A percentile compares a stretch with the other conserved stretches of the same genome.
These are phyloP conservation scores for Kalmusia sp. DNA, from an alignment of 2,329 filamentous ascomycete species.

Conservation along the genomic window DNA sequence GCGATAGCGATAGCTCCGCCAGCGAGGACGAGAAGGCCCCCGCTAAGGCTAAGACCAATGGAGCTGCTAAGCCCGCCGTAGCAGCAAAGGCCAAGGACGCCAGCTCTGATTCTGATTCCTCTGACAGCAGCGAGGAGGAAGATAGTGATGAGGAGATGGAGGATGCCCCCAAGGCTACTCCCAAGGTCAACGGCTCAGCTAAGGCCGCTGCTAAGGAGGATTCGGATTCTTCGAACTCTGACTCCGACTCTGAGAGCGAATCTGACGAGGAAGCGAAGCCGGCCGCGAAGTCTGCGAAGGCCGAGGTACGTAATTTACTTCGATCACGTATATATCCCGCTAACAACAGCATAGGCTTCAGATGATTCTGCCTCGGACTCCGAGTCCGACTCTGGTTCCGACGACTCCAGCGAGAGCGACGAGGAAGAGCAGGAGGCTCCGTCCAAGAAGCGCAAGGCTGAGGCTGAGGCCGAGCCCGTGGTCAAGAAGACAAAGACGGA, in stretches of 20 bases:
- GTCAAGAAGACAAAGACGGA: slow-evolving; percentile 75
- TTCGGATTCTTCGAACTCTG: slow-evolving; percentile 3
- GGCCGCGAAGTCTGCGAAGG: slow-evolving; percentile 25
- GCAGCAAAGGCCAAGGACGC: slow-evolving; percentile 46
- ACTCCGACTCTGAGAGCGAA: slow-evolving; percentile 19
- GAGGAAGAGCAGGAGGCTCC: slow-evolving; percentile 47
- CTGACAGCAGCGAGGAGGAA: slow-evolving; percentile 35
- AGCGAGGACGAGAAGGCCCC: slow-evolving; percentile 42
- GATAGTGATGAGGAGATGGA: slow-evolving; percentile 38
- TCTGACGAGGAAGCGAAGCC: slow-evolving; percentile 33
- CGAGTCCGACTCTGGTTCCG: slow-evolving; percentile 48
- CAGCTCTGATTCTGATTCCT: slow-evolving; percentile 36
- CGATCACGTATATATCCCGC: neutral
- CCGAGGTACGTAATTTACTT: slow-evolving; percentile 22
- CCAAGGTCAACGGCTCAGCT: slow-evolving; percentile 30
- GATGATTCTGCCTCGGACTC: slow-evolving; percentile 29
- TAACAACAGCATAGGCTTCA: slow-evolving; percentile 35
- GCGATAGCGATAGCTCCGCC: slow-evolving; percentile 21
- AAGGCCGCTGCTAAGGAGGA: slow-evolving; percentile 29
- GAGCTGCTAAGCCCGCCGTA: slow-evolving; percentile 34
- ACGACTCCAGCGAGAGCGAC: slow-evolving; percentile 39
- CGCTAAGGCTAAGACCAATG: slow-evolving; percentile 44
- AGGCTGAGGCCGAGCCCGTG: slow-evolving; percentile 57
- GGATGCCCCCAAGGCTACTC: slow-evolving; percentile 22
- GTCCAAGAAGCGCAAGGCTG: slow-evolving; percentile 73